These are phyloP conservation scores for Didymosphaeria variabile DNA, from an alignment of 2,329 filamentous ascomycete species.

Conservation along the genomic window DNA sequence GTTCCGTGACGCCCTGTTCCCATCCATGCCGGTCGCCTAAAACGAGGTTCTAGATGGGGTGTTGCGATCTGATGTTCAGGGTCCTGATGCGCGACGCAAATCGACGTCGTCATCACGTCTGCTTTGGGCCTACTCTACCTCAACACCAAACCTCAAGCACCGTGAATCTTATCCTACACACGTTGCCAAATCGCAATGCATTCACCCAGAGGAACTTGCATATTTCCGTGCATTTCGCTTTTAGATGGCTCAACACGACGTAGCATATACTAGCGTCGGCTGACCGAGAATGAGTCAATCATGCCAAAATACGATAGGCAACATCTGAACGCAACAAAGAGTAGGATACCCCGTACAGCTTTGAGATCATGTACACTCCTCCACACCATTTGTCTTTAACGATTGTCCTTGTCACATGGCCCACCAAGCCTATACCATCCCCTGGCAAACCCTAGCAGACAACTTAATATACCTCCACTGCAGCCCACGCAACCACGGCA, in stretches of 20 bases:
- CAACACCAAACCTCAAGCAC: background rate
- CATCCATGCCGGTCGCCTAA: conserved; percentile 7
- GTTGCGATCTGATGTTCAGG: conserved; percentile 25
- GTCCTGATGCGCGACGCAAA: conserved; percentile 33
- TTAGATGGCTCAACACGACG: background rate
- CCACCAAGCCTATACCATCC: conserved; percentile 24
- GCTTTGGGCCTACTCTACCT: background rate
- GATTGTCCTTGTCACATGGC: conserved; percentile 15
- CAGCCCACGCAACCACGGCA: conserved; percentile 15
- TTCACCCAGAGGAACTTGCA: background rate
- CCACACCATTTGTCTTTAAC: too few relatives aligned
- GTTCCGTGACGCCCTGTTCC: conserved; percentile 9
- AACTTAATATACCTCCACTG: conserved; percentile 25
- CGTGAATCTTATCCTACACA: background rate
- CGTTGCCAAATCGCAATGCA: background rate
- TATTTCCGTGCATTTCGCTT: background rate
- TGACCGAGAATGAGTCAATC: background rate
- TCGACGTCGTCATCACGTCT: conserved; percentile 38
- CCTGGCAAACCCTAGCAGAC: conserved; percentile 25
- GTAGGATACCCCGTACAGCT: background rate
- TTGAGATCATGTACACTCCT: background rate
- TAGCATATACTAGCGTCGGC: background rate
- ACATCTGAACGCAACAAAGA: background rate
- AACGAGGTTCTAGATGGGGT: background rate
- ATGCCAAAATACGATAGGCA: background rate